A percentile compares a stretch with the other conserved stretches of the same genome.
Evolutionary conservation across 495 filamentous ascomycete species (phyloP).

Genomic region (Penicillium mononematosum): DNA sequence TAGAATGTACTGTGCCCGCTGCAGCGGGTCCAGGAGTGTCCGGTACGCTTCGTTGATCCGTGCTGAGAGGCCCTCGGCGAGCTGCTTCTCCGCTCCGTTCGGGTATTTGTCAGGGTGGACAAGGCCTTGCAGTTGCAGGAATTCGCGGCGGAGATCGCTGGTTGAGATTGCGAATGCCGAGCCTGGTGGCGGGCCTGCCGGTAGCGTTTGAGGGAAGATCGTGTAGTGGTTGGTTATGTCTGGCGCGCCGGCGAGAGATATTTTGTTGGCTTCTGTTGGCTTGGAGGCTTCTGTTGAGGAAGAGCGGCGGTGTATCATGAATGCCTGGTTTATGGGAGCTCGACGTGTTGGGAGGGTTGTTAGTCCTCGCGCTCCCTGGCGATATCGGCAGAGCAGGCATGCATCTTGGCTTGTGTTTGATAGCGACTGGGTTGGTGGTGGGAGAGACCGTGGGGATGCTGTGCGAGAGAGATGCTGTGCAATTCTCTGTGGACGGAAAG

Average conservation of each 20-base stretch:
- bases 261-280: conserved; percentile 7
- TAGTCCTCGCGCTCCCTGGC: conserved; percentile 1
- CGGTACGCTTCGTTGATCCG: conserved; percentile 87
- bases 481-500: conserved; percentile 13
- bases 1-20: conserved; percentile 82
- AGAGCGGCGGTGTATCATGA: conserved; percentile 10
- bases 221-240: conserved; percentile 68
- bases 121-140: conserved; percentile 73
- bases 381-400: conserved; percentile 8
- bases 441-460: background rate
- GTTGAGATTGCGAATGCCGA: conserved; percentile 73
- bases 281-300: conserved; percentile 24
- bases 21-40: conserved; percentile 72
- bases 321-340: background rate
- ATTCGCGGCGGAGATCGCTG: conserved; percentile 70
- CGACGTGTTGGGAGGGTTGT: conserved; percentile 5
- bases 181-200: conserved; percentile 73
- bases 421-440: background rate
- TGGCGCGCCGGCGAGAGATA: conserved; percentile 25
- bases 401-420: conserved; percentile 9
- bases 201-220: conserved; percentile 81
- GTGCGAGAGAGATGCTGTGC: conserved; percentile 11
- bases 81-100: conserved; percentile 50
- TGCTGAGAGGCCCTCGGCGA: conserved; percentile 70
- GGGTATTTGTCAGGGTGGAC: conserved; percentile 82